phyloP scores from a whole-genome alignment of 129 eudicot genomes.

The Flaveria bidentis region DNA sequence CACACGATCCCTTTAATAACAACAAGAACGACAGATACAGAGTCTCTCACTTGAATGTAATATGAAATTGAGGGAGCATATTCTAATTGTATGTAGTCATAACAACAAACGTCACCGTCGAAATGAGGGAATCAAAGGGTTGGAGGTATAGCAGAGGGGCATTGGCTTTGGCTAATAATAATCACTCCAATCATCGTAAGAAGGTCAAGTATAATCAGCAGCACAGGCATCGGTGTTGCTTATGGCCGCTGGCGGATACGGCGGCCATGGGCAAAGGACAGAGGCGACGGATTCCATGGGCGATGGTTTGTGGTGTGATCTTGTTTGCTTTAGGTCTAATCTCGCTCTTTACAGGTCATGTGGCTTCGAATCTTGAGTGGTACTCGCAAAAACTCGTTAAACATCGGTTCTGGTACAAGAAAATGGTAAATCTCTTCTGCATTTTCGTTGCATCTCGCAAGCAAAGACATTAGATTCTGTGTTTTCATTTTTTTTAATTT shows the following conservation, averaged over 20 bases:
- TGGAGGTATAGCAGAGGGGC: conserved; percentile 46
- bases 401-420: conserved; percentile 48
- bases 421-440: conserved; percentile 36
- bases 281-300: conserved; percentile 56
- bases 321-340: conserved; percentile 37
- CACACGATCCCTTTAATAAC: no score
- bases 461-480: not conserved
- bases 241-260: conserved; percentile 46
- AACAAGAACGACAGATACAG: not conserved
- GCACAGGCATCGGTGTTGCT: conserved; percentile 36
- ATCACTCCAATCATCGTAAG: conserved; percentile 19
- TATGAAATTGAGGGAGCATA: conserved; percentile 40
- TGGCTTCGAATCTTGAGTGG: conserved; percentile 44
- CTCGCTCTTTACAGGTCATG: conserved; percentile 41
- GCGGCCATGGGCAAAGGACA: conserved; percentile 32
- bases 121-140: conserved; percentile 37
- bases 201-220: conserved; percentile 32
- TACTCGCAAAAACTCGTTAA: conserved; percentile 43
- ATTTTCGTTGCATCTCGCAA: not conserved
- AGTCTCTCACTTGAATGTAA: conserved; percentile 36
- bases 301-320: conserved; percentile 63
- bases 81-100: conserved; percentile 28
- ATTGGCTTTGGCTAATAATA: conserved; percentile 37
- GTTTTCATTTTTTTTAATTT: not conserved
- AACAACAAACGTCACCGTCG: not conserved